Base-by-base conservation (phyloP, 768 basidiomycete genomes). In the Fistulinella prunicolor region DNA sequence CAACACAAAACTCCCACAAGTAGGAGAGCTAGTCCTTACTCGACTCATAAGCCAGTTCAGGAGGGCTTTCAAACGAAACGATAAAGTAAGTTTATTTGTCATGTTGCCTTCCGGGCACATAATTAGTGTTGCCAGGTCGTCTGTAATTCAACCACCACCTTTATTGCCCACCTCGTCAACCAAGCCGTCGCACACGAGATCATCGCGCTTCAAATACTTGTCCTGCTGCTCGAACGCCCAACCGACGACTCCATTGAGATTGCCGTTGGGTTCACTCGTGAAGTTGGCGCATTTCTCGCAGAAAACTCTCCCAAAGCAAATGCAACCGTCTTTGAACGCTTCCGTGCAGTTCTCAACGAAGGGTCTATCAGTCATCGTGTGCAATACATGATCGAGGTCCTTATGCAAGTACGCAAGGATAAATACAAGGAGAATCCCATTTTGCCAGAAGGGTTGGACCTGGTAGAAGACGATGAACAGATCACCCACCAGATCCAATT, bases 341-440 rank as follows among this genome's bases (percentile, higher is more conserved):
- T 98, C 82, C 86, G 96, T 38, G 91, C 92, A 1, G 93, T 97
- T 9, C 74, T 99, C 28, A 96, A 98, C 68, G 96, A 98, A 67
- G 93, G 93, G 21, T 74, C 79, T 37, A 95, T 99, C 67, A 94
- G 90, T 61, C 94, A 98, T 58, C 83, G 96, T 57, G 91, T 95
- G 23, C 96, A 98, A 64, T 99, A 97, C 70, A 97, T 97, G 96
- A 92, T 99, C 57, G 96, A 98, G 71, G 96, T 98, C 3, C 77
- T 98, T 39, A 98, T 99, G 91, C 96, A 98, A 70, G 91, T 96
- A 8, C 79, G 96, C 57, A 97, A 96, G 74, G 96, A 99, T 75
- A 94, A 93, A 70, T 98, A 91, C 77, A 98, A 98, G 77, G 96
- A 98, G 63, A 98, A 99, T 66, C 94, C 94, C 16, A 83, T 93